Conservation (phyloP, 2,329 filamentous ascomycete genomes). For the Sclerotinia glacialis region DNA sequence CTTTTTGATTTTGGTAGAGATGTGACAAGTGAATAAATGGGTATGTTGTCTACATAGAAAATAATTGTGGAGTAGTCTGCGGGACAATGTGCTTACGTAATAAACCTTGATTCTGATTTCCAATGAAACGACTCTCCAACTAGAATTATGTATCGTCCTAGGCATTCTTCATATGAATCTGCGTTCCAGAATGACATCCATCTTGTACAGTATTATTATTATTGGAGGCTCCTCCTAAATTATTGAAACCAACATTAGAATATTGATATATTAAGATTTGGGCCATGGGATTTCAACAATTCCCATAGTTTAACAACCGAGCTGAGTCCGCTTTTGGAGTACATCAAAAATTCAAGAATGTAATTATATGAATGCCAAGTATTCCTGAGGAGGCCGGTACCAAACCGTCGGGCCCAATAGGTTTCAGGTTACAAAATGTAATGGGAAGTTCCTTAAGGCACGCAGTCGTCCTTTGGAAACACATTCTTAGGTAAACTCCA, state of each 20-base stretch:
- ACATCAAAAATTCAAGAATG: background rate
- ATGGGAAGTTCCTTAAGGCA: background rate
- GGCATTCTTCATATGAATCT: background rate
- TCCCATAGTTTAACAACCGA: background rate
- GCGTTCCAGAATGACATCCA: background rate
- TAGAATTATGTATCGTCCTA: background rate
- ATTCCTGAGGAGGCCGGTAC: background rate
- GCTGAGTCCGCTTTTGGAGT: background rate
- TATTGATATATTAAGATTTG: background rate
- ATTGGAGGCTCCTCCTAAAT: background rate
- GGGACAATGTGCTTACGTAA: background rate
- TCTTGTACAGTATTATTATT: too few relatives aligned
- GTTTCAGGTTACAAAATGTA: background rate
- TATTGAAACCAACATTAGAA: background rate
- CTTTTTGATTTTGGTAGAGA: background rate
- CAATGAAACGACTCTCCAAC: background rate
- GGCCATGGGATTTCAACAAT: background rate
- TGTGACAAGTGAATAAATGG: background rate
- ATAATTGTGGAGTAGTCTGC: conserved; percentile 6
- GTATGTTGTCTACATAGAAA: conserved; percentile 4
- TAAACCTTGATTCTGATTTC: background rate
- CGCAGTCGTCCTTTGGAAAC: conserved; percentile 10
- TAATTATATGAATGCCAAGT: background rate
- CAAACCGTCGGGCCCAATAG: background rate
- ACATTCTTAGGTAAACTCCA: conserved; percentile 7